Base-by-base conservation (phyloP, 176 grass and related monocot species). In the Cenchrus fungigraminus region DNA sequence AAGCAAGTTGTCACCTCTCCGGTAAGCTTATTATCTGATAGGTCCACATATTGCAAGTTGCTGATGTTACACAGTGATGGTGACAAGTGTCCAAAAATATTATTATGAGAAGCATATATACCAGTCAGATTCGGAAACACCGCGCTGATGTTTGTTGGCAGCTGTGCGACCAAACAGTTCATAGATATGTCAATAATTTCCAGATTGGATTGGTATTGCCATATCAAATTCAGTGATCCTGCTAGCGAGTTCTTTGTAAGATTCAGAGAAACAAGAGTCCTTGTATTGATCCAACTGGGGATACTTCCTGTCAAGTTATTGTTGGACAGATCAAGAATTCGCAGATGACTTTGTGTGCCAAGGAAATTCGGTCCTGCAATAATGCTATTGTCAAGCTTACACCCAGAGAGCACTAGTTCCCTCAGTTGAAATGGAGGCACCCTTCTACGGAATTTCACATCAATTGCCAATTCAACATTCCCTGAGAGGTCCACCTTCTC, bases 31-130 rank as follows among this genome's bases (percentile, higher is more conserved):
- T 40, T 40, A 4, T 40, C 4, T 40, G 37, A 40, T 40, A 40
- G 37, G 2, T 2, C 37, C 37, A 40, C 37, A 40, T 4, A 4
- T 40, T 40, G 37, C 37, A 40, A 40, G 2, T 40, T 40, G 3
- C 2, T 40, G 37, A 40, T 40, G 37, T 40, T 40, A 13, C 52
- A 59, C 1, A 83, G 67, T 45, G 73, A 76, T 45, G 50, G 2
- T 50, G 51, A 50, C 20, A 87, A 50, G 2, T 69, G 15, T 56
- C 79, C 85, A 17, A 2, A 76, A 25, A 87, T 31, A 58, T 22
- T 58, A 43, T 76, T 87, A 40, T 28, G 0, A n/a, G 85, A 87
- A 66, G 81, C 63, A 68, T 82, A 55, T 2, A 87, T 20, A 65
- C 1, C 31, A 0, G 0, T 3, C 66, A 87, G 43, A 40, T 57